These are phyloP conservation scores for Suillus tomentosus DNA, from an alignment of 768 basidiomycete species.

Conservation along the genomic window DNA sequence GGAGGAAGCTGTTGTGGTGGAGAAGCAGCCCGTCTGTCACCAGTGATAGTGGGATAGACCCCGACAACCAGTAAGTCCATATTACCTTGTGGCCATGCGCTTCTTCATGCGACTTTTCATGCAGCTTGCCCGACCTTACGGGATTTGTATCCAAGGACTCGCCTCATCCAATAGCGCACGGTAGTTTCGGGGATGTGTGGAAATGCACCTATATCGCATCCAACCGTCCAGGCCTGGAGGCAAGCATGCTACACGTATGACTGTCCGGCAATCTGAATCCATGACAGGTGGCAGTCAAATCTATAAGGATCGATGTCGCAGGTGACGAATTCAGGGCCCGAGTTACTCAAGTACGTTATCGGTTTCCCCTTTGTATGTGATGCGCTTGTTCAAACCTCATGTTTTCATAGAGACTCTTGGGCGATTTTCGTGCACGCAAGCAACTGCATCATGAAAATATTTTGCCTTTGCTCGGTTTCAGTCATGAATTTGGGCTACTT, in stretches of 20 bases:
- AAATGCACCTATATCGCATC: conserved; percentile 6
- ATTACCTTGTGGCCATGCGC: neutral
- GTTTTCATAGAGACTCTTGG: conserved; percentile 15
- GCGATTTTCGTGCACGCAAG: conserved; percentile 28
- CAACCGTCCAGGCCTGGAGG: neutral
- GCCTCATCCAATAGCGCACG: conserved; percentile 4
- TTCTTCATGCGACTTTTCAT: neutral
- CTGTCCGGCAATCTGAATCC: conserved; percentile 2
- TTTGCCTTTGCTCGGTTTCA: conserved; percentile 31
- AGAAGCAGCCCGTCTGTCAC: neutral
- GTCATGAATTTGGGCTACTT: conserved; percentile 31
- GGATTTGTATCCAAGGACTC: neutral
- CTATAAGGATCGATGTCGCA: conserved; percentile 7
- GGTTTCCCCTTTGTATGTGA: neutral
- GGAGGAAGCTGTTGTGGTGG: neutral
- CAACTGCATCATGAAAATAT: conserved; percentile 30
- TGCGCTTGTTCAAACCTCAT: neutral
- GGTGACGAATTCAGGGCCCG: conserved; percentile 7
- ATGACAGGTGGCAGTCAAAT: conserved; percentile 14
- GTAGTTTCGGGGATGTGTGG: conserved; percentile 15
- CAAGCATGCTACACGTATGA: neutral
- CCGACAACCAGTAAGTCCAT: neutral
- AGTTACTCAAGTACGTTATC: conserved; percentile 8
- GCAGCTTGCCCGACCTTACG: conserved; percentile 8
- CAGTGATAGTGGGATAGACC: neutral